These are phyloP conservation scores for Heritiera littoralis DNA, from an alignment of 345 rosid genomes.

Conservation along the genomic window DNA sequence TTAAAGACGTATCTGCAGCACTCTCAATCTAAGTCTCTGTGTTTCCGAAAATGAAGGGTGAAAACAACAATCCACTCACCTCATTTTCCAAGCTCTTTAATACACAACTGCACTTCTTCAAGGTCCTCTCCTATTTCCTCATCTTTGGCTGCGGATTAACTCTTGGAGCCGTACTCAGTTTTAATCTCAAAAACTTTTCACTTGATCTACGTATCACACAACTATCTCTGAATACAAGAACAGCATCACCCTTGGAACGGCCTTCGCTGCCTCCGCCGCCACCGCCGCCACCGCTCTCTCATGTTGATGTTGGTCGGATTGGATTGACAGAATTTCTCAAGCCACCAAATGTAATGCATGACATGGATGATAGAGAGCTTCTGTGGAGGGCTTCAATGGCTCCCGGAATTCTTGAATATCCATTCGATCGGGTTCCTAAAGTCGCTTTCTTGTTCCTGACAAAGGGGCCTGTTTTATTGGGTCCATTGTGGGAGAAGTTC, in stretches of 20 bases:
- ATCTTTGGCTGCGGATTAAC: conserved; percentile 56
- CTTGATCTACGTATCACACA: conserved; percentile 35
- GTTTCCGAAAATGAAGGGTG: conserved; percentile 31
- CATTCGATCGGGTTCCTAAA: conserved; percentile 56
- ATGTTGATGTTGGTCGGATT: background rate
- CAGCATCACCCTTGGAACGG: conserved; percentile 2
- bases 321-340: conserved; percentile 45
- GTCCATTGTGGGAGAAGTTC: conserved; percentile 83
- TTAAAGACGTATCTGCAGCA: background rate
- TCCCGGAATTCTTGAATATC: conserved; percentile 38
- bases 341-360: conserved; percentile 47
- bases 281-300: background rate
- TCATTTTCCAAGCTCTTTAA: conserved; percentile 36
- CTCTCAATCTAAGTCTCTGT: background rate
- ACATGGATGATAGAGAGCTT: conserved; percentile 74
- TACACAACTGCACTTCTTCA: conserved; percentile 41
- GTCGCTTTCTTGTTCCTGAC: conserved; percentile 88
- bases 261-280: background rate
- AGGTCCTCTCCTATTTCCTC: conserved; percentile 43
- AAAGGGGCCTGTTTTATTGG: conserved; percentile 64
- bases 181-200: conserved; percentile 42
- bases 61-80: conserved; percentile 30
- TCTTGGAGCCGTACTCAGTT: conserved; percentile 56
- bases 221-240: conserved; percentile 22
- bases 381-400: conserved; percentile 72